phyloP scores from a whole-genome alignment of 1,284 basidiomycete species.

The Rhodofomes roseus region DNA sequence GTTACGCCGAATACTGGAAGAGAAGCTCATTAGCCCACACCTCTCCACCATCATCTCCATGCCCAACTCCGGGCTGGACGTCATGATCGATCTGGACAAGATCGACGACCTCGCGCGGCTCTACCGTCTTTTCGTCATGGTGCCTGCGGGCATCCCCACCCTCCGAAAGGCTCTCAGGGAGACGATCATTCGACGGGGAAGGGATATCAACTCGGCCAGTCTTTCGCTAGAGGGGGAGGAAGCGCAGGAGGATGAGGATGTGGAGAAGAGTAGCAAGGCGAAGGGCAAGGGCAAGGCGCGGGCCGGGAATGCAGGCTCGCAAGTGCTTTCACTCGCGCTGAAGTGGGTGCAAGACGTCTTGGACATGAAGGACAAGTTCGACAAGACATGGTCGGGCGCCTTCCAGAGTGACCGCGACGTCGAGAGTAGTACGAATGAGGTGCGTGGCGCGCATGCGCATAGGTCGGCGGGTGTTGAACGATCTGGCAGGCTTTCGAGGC shows the following conservation, averaged over 20 bases:
- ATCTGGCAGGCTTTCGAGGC: slow-evolving; percentile 78
- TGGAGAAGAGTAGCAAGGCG: slow-evolving; percentile 43
- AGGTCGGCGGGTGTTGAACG: neutral
- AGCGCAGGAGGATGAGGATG: slow-evolving; percentile 29
- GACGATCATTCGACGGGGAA: slow-evolving; percentile 76
- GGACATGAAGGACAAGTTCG: slow-evolving; percentile 90
- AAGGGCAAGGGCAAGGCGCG: slow-evolving; percentile 63
- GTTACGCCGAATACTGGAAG: slow-evolving; percentile 76
- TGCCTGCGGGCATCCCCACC: slow-evolving; percentile 64
- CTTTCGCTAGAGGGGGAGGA: slow-evolving; percentile 34
- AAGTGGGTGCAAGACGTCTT: slow-evolving; percentile 96
- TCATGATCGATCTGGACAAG: slow-evolving; percentile 85
- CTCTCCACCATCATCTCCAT: slow-evolving; percentile 74
- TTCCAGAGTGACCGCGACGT: slow-evolving; percentile 78
- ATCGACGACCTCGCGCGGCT: slow-evolving; percentile 77
- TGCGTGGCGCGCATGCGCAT: slow-evolving; percentile 29
- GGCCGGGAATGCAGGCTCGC: slow-evolving; percentile 35
- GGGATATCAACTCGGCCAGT: slow-evolving; percentile 65
- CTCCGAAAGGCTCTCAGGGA: slow-evolving; percentile 73
- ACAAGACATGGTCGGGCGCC: slow-evolving; percentile 67
- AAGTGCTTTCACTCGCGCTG: slow-evolving; percentile 61
- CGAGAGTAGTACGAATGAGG: slow-evolving; percentile 87
- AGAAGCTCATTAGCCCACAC: slow-evolving; percentile 77
- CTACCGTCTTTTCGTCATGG: slow-evolving; percentile 75
- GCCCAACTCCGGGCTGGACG: slow-evolving; percentile 82